A percentile compares a stretch with the other conserved stretches of the same genome.
Conservation (phyloP, 2,329 filamentous ascomycete genomes). For the Thermothelomyces thermophilus region DNA sequence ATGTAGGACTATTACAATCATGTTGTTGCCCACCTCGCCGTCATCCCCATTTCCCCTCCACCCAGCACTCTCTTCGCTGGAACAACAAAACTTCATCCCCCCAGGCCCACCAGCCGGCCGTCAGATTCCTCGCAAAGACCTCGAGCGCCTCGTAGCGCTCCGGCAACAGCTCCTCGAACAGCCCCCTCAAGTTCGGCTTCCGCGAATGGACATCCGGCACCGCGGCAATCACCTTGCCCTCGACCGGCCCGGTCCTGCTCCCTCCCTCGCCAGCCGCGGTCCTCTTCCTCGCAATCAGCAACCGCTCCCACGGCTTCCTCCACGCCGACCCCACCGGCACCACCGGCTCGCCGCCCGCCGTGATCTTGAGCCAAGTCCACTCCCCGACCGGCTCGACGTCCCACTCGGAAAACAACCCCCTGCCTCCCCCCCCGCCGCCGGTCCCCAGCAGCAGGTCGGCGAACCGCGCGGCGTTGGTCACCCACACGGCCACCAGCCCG, state of each 20-base stretch:
- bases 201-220: slow-evolving; percentile 73
- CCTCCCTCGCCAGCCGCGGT: slow-evolving; percentile 12
- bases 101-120: slow-evolving; percentile 72
- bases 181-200: slow-evolving; percentile 62
- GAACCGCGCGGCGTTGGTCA: slow-evolving; percentile 64
- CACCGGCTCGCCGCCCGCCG: slow-evolving; percentile 57
- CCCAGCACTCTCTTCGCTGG: slow-evolving; percentile 53
- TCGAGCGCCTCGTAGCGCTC: slow-evolving; percentile 56
- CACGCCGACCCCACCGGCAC: slow-evolving; percentile 52
- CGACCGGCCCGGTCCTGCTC: slow-evolving; percentile 7
- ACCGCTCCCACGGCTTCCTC: slow-evolving; percentile 71
- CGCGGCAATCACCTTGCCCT: slow-evolving; percentile 54
- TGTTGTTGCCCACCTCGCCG: background rate
- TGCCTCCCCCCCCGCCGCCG: background rate
- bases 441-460: slow-evolving; percentile 48
- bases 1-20: slow-evolving; percentile 13
- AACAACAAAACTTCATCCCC: slow-evolving; percentile 67
- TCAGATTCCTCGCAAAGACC: slow-evolving; percentile 68
- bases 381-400: slow-evolving; percentile 59
- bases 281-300: slow-evolving; percentile 53
- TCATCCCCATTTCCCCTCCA: slow-evolving; percentile 14
- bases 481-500: slow-evolving; percentile 65
- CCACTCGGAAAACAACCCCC: slow-evolving; percentile 56
- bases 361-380: slow-evolving; percentile 76
- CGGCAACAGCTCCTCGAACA: slow-evolving; percentile 52